Conservation (phyloP, 2,329 filamentous ascomycete species). For the Aspergillus ibericus region DNA sequence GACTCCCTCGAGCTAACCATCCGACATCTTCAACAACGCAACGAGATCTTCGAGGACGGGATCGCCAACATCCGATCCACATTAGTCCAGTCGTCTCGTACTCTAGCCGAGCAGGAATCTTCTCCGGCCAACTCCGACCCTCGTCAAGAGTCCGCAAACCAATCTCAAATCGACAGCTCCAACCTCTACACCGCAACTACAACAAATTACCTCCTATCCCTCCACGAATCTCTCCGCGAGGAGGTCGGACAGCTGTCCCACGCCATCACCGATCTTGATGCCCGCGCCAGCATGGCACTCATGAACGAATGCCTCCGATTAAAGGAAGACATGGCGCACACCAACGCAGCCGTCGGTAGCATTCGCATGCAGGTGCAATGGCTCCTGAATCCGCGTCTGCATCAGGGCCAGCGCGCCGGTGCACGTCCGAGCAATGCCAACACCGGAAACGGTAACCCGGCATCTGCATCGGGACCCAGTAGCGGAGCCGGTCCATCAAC, state of each 20-base stretch:
- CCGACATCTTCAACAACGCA: conserved; percentile 46
- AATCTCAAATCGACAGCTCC: conserved; percentile 21
- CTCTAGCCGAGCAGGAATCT: conserved; percentile 12
- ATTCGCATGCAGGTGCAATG: conserved; percentile 63
- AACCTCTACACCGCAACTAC: conserved; percentile 41
- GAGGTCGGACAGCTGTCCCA: conserved; percentile 58
- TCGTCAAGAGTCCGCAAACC: conserved; percentile 10
- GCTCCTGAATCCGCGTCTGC: conserved; percentile 59
- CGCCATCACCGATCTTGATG: conserved; percentile 60
- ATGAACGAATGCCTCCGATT: conserved; percentile 63
- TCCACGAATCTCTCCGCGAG: conserved; percentile 62
- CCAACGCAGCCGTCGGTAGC: conserved; percentile 59
- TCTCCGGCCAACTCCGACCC: conserved; percentile 6
- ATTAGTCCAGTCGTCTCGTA: conserved; percentile 34
- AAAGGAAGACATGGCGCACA: conserved; percentile 63
- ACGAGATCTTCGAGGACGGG: conserved; percentile 49
- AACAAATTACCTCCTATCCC: conserved; percentile 57
- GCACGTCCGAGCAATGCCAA: conserved; percentile 21
- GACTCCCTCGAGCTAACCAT: conserved; percentile 47
- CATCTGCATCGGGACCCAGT: conserved; percentile 29
- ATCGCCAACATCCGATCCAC: conserved; percentile 44
- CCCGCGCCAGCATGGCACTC: conserved; percentile 61
- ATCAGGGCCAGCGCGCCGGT: conserved; percentile 38
- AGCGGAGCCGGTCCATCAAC: conserved; percentile 23
- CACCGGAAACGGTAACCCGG: conserved; percentile 18